phyloP scores from a whole-genome alignment of 2,329 filamentous ascomycete genomes.

The Myriosclerotinia scirpicola region DNA sequence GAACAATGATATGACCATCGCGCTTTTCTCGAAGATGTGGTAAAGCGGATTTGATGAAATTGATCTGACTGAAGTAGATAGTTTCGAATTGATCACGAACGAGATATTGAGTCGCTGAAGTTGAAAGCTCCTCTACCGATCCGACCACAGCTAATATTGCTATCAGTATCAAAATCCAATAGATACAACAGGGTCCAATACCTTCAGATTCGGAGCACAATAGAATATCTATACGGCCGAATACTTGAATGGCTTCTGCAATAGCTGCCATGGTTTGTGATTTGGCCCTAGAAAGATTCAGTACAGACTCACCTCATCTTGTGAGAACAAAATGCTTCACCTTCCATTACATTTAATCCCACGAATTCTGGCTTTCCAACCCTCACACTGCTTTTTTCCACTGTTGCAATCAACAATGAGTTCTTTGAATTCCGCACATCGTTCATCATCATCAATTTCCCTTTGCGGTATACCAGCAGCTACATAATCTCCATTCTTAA shows the following conservation, averaged over 20 bases:
- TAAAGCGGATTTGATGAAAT: constrained; percentile 87
- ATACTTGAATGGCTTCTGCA: constrained; percentile 79
- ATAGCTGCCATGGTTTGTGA: constrained; percentile 61
- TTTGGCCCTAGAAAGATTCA: constrained; percentile 38
- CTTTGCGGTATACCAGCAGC: constrained; percentile 77
- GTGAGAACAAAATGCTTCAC: neutral
- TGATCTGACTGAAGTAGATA: constrained; percentile 94
- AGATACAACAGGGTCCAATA: constrained; percentile 41
- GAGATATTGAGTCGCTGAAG: constrained; percentile 71
- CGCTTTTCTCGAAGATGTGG: constrained; percentile 76
- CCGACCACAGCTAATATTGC: constrained; percentile 70
- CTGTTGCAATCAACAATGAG: constrained; percentile 72
- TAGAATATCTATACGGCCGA: constrained; percentile 85
- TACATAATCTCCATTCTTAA: constrained; percentile 89
- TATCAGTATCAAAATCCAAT: neutral
- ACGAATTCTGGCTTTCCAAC: constrained; percentile 77
- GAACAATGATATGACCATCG: constrained; percentile 84
- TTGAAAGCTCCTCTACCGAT: constrained; percentile 84
- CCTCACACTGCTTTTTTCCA: constrained; percentile 63
- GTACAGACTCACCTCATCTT: neutral
- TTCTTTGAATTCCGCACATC: constrained; percentile 75
- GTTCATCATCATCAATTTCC: constrained; percentile 74
- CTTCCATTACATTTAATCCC: constrained; percentile 63
- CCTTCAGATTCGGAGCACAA: constrained; percentile 87
- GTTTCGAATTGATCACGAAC: constrained; percentile 90